Evolutionary conservation across 768 basidiomycete genomes (phyloP), one percentile per base, ranked within the genome.

Genomic region (Crucibulum laeve): DNA sequence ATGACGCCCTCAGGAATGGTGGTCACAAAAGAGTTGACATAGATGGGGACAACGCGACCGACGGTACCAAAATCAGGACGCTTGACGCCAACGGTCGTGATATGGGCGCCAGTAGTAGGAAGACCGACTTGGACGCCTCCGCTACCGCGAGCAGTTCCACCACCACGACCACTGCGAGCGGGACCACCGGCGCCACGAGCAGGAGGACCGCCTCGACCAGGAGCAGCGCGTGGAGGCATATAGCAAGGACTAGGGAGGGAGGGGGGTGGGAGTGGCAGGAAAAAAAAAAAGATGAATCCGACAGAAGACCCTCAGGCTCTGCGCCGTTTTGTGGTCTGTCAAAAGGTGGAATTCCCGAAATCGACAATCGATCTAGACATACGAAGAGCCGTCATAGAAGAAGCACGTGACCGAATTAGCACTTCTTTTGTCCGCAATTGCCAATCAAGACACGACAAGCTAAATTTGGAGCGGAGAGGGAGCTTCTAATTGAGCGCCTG

Each of bases 1-100:
- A 89, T 88, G 23, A 77, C 73, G 4, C 59, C 62, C 18, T 82
- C 74, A 0, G 87, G 81, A 13, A 85, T 77, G 0, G 72, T 68
- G 3, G 78, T 77, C 32, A 56, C 57, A 51, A 87, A 91, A 40
- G 83, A 83, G 58, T 91, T 91, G 24, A 75, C 72, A 40, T 46
- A 63, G 39, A 73, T 67, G 19, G 60, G 59, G 11, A 68, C 47
- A 33, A 55, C 52, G 18, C 57, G 57, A 3, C 87, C 88, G 7
- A 70, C 68, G 0, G 66, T 71, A 17, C 84, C 87, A 52, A 74
- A 86, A 26, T 70, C 74, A 22, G 83, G 74, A 30, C 88, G 71
- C 52, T 74, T 82, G 26, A 89, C 88, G 14, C 86, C 87, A 30
- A 87, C 67, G 22, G 82, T 70, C 10, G 70, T 62, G 43, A 75